phyloP scores from a whole-genome alignment of 176 grass and related monocot genomes.

The Oryza nivara region DNA sequence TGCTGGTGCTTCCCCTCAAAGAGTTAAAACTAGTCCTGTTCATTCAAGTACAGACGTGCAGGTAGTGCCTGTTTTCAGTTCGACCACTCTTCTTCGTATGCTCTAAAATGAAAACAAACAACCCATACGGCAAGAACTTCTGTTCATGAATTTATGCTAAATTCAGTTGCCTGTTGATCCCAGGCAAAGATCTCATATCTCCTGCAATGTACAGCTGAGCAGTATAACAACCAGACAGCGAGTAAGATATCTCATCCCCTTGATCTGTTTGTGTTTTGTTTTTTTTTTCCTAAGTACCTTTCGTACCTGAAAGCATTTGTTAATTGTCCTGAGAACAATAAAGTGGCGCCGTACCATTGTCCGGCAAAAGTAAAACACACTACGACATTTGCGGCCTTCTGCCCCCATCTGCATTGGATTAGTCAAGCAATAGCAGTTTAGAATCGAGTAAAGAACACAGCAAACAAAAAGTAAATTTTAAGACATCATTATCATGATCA shows the following conservation, averaged over 20 bases:
- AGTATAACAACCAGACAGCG: background rate
- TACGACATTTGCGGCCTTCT: slow-evolving; percentile 24
- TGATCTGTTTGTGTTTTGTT: background rate
- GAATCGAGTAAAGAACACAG: slow-evolving; percentile 13
- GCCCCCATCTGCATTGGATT: slow-evolving; percentile 21
- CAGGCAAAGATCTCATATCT: background rate
- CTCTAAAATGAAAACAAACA: background rate
- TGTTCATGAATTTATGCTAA: background rate
- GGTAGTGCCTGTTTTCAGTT: background rate
- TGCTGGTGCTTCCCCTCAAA: background rate
- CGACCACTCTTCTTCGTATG: background rate
- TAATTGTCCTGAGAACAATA: slow-evolving; percentile 37
- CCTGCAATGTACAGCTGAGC: background rate
- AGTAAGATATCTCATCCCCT: background rate
- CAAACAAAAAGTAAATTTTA: slow-evolving; percentile 3
- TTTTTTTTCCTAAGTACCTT: slow-evolving; percentile 1
- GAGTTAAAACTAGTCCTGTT: too few species aligned
- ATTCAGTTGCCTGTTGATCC: slow-evolving; percentile 9
- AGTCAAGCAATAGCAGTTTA: slow-evolving; percentile 7
- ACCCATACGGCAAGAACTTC: background rate
- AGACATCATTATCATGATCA: background rate
- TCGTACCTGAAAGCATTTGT: slow-evolving; percentile 38
- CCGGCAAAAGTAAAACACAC: slow-evolving; percentile 31
- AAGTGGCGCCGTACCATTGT: slow-evolving; percentile 45
- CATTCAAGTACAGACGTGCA: background rate